Evolutionary conservation across 1,284 basidiomycete genomes (phyloP).

Genomic region (Moesziomyces sp.): DNA sequence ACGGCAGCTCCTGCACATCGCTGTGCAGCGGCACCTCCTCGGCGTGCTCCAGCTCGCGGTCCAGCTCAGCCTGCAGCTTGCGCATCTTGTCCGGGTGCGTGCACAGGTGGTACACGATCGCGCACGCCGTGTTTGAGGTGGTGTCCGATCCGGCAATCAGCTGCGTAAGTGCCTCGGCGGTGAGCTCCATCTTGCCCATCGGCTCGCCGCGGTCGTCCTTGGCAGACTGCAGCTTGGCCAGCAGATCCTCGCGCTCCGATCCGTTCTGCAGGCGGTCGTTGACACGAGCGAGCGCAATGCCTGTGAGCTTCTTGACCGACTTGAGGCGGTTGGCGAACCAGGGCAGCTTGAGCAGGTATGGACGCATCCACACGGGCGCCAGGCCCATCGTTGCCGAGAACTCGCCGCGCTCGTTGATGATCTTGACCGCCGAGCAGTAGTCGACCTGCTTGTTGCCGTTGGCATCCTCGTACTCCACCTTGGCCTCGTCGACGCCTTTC

Average conservation of each 20-base stretch:
- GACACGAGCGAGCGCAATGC: slow-evolving; percentile 79
- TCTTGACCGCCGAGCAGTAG: slow-evolving; percentile 82
- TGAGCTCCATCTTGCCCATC: slow-evolving; percentile 83
- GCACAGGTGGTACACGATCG: slow-evolving; percentile 82
- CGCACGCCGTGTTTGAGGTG: slow-evolving; percentile 59
- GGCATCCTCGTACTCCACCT: slow-evolving; percentile 70
- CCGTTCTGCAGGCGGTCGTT: slow-evolving; percentile 75
- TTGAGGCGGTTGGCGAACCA: slow-evolving; percentile 80
- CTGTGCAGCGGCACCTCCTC: slow-evolving; percentile 55
- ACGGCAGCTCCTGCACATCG: slow-evolving; percentile 61
- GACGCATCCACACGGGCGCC: slow-evolving; percentile 74
- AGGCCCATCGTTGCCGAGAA: slow-evolving; percentile 85
- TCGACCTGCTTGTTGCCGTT: slow-evolving; percentile 69
- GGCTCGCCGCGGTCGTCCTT: slow-evolving; percentile 81
- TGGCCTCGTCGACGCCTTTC: slow-evolving; percentile 78
- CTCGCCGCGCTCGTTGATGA: slow-evolving; percentile 89
- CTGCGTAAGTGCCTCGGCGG: slow-evolving; percentile 83
- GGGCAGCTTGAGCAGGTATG: slow-evolving; percentile 52
- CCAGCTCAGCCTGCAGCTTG: slow-evolving; percentile 82
- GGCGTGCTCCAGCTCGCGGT: slow-evolving; percentile 70
- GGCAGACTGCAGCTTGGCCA: slow-evolving; percentile 81
- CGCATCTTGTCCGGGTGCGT: slow-evolving; percentile 75
- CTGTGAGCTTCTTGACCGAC: slow-evolving; percentile 76
- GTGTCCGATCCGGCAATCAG: slow-evolving; percentile 75
- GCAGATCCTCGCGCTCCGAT: slow-evolving; percentile 76